A percentile compares a stretch with the other conserved stretches of the same genome.
These are phyloP conservation scores for Fusarium illudens DNA, from an alignment of 2,329 filamentous ascomycete species.

Conservation along the genomic window DNA sequence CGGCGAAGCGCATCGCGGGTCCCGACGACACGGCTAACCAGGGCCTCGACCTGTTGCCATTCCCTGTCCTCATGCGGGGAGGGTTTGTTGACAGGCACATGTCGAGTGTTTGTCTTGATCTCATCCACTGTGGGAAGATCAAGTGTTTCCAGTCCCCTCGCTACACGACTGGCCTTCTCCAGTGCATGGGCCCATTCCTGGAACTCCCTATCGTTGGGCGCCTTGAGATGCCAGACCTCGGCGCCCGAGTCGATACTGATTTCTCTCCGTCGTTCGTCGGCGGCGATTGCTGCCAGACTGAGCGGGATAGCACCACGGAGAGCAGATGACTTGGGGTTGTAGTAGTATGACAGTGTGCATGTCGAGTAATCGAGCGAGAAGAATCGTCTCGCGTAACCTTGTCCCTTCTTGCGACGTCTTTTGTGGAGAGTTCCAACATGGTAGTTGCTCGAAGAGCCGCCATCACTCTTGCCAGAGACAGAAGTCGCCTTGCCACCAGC, in stretches of 20 bases:
- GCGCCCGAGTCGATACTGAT: conserved; percentile 97
- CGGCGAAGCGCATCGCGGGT: conserved; percentile 88
- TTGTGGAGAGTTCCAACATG: conserved; percentile 90
- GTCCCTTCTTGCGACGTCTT: conserved; percentile 89
- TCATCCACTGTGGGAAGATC: conserved; percentile 40
- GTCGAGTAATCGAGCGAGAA: conserved; percentile 96
- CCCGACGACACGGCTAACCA: conserved; percentile 87
- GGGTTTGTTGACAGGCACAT: conserved; percentile 43
- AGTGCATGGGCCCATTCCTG: conserved; percentile 85
- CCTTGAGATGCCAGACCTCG: conserved; percentile 94
- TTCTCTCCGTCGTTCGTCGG: conserved; percentile 86
- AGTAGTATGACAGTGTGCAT: conserved; percentile 95
- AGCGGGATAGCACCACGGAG: conserved; percentile 92
- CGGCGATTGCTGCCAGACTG: conserved; percentile 88
- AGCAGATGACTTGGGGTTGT: conserved; percentile 91
- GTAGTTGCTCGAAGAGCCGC: conserved; percentile 60
- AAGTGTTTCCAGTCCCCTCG: conserved; percentile 60
- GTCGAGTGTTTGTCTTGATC: conserved; percentile 42
- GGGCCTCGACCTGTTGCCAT: conserved; percentile 85
- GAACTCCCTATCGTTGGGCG: conserved; percentile 85
- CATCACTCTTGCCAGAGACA: conserved; percentile 62
- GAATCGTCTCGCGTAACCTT: conserved; percentile 91
- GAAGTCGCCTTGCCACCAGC: conserved; percentile 56
- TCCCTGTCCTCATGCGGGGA: conserved; percentile 74
- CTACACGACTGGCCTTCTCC: conserved; percentile 78